These are phyloP conservation scores for Leccinum disarticulatum DNA, from an alignment of 768 basidiomycete species.

Conservation along the genomic window DNA sequence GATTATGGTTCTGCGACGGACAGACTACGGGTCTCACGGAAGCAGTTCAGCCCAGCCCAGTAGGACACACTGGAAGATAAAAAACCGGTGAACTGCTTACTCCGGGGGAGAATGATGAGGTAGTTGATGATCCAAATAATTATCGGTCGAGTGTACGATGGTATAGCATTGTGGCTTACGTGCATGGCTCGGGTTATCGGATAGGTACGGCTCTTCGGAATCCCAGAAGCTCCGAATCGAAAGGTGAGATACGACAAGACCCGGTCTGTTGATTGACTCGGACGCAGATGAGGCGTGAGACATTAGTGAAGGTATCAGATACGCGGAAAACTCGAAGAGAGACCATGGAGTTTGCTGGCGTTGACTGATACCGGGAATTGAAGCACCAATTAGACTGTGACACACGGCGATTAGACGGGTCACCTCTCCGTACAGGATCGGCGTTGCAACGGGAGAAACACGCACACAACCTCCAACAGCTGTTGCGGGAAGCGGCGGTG, in stretches of 20 bases:
- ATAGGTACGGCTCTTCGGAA: slow-evolving; percentile 39
- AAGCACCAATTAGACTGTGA: slow-evolving; percentile 91
- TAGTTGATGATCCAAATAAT: slow-evolving; percentile 87
- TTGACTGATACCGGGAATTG: slow-evolving; percentile 45
- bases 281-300: slow-evolving; percentile 95
- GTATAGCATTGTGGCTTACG: not conserved
- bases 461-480: slow-evolving; percentile 95
- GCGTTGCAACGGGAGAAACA: slow-evolving; percentile 93
- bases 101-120: slow-evolving; percentile 82
- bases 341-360: slow-evolving; percentile 22
- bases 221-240: slow-evolving; percentile 44
- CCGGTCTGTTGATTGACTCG: slow-evolving; percentile 86
- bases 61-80: slow-evolving; percentile 99
- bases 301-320: slow-evolving; percentile 84
- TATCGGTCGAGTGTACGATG: slow-evolving; percentile 48
- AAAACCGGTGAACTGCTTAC: slow-evolving; percentile 82
- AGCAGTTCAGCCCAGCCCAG: slow-evolving; percentile 70
- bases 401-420: slow-evolving; percentile 79
- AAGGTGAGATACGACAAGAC: slow-evolving; percentile 59
- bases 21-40: slow-evolving; percentile 81
- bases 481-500: slow-evolving; percentile 84
- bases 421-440: slow-evolving; percentile 76
- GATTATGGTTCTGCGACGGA: slow-evolving; percentile 79
- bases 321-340: slow-evolving; percentile 71
- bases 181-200: not conserved